Conservation (phyloP, 139 green algal genomes). For the Chlamydomonas sphaeroides region DNA sequence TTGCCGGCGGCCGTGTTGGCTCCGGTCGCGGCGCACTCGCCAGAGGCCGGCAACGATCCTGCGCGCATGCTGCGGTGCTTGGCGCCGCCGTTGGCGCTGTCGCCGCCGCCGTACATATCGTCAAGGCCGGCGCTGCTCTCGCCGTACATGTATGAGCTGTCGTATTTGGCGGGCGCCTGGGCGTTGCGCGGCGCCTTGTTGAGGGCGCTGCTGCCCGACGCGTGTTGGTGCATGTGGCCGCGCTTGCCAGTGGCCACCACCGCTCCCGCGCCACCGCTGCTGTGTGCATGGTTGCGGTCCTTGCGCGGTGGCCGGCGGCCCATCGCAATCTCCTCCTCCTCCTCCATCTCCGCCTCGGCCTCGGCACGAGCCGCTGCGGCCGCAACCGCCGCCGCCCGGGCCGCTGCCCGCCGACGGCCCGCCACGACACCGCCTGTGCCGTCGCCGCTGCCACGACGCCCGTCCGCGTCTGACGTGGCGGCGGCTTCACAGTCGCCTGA, state of each 20-base stretch:
- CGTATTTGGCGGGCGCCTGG: background rate
- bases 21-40: no score
- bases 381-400: slow-evolving; percentile 24
- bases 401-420: slow-evolving; percentile 1
- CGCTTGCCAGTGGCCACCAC: no score
- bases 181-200: no score
- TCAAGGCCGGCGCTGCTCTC: slow-evolving; percentile 13
- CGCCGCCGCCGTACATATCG: slow-evolving; percentile 6
- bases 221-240: no score
- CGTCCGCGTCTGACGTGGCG: background rate
- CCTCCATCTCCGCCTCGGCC: slow-evolving; percentile 31
- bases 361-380: slow-evolving; percentile 20
- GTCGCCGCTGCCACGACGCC: background rate
- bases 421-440: background rate
- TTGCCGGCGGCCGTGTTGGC: no score
- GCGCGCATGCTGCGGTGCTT: background rate
- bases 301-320: slow-evolving; percentile 3
- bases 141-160: background rate
- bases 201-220: no score
- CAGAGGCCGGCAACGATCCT: background rate
- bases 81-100: background rate
- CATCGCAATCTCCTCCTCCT: background rate
- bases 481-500: background rate
- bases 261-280: no score
- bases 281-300: background rate